Conservation (phyloP, 2,329 filamentous ascomycete genomes). For the Fusarium sp. region DNA sequence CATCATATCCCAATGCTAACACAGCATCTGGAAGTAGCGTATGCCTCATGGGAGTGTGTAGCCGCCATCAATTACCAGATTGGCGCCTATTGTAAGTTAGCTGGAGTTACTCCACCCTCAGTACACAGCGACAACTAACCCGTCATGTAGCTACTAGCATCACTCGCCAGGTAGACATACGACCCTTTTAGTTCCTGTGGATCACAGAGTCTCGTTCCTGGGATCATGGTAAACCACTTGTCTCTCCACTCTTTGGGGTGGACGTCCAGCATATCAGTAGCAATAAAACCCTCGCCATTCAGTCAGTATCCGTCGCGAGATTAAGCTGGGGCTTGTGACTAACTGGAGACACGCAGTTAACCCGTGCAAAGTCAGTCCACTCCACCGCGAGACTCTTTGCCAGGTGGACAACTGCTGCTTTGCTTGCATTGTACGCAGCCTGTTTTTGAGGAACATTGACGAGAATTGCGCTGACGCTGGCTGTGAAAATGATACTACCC, state of each 20-base stretch:
- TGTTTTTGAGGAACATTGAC: slow-evolving; percentile 56
- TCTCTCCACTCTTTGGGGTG: slow-evolving; percentile 38
- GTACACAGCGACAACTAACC: slow-evolving; percentile 35
- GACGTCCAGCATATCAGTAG: slow-evolving; percentile 38
- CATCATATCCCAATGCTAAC: too few relatives aligned
- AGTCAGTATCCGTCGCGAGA: background rate
- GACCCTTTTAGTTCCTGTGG: slow-evolving; percentile 51
- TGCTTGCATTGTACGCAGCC: slow-evolving; percentile 57
- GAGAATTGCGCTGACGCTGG: slow-evolving; percentile 53
- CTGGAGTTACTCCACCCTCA: background rate
- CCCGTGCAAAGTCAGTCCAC: slow-evolving; percentile 56
- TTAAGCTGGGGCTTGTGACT: slow-evolving; percentile 12
- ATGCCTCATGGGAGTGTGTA: background rate
- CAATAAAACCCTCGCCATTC: slow-evolving; percentile 31
- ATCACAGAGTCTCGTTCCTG: slow-evolving; percentile 42
- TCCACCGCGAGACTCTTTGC: slow-evolving; percentile 56
- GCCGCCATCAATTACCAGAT: background rate
- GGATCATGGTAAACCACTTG: slow-evolving; percentile 37
- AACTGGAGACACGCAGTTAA: slow-evolving; percentile 55
- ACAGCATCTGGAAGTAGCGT: background rate
- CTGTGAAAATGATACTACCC: slow-evolving; percentile 55
- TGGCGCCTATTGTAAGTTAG: background rate
- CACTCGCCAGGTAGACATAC: slow-evolving; percentile 54
- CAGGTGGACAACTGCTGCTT: slow-evolving; percentile 56
- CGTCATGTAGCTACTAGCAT: slow-evolving; percentile 56